Conservation (phyloP, 2,329 filamentous ascomycete species). For the Cladosporium colombiae region DNA sequence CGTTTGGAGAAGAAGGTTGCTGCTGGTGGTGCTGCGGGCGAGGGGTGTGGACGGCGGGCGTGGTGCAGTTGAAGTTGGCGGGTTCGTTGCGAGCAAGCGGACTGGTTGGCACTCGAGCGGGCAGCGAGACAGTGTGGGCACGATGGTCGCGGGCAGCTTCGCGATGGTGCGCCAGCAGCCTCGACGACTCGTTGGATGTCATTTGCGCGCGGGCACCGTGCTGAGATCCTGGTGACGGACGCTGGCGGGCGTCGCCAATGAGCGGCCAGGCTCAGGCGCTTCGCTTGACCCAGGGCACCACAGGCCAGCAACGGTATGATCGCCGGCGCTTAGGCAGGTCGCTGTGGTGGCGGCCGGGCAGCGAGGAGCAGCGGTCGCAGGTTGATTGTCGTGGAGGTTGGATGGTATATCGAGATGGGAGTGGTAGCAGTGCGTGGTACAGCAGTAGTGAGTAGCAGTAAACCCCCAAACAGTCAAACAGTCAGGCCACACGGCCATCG, state of each 20-base stretch:
- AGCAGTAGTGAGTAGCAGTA: background rate
- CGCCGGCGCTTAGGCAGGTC: slow-evolving; percentile 14
- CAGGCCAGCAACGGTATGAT: slow-evolving; percentile 12
- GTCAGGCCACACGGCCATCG: background rate
- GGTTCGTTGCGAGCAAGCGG: slow-evolving; percentile 15
- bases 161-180: slow-evolving; percentile 13
- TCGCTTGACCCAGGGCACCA: background rate
- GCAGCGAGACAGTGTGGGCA: slow-evolving; percentile 13
- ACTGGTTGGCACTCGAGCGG: slow-evolving; percentile 10
- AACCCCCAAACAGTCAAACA: background rate
- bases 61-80: background rate
- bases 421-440: background rate
- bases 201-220: slow-evolving; percentile 16
- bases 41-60: slow-evolving; percentile 2
- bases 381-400: background rate
- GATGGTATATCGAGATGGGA: background rate
- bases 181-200: slow-evolving; percentile 17
- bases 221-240: slow-evolving; percentile 13
- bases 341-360: background rate
- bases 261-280: slow-evolving; percentile 18
- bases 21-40: slow-evolving; percentile 4
- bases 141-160: slow-evolving; percentile 11
- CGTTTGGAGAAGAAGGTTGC: slow-evolving; percentile 2
- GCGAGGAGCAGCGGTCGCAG: background rate
- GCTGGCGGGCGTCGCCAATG: slow-evolving; percentile 11